Evolutionary conservation across 306 rosid genomes (phyloP).

Genomic region (Mimosa pudica): DNA sequence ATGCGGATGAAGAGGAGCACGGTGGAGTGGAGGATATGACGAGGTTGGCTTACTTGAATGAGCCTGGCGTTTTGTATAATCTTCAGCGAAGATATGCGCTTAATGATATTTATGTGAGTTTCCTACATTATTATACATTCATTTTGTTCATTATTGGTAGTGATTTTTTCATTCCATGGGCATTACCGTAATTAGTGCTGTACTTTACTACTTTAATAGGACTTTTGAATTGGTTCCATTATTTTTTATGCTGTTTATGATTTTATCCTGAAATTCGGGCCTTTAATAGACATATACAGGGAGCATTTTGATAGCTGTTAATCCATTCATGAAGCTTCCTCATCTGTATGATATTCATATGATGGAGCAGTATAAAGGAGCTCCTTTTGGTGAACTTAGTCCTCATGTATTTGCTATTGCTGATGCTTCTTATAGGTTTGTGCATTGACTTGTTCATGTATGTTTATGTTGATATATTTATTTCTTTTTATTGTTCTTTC

Average conservation of each 20-base stretch:
- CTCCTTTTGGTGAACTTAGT: slow-evolving; percentile 92
- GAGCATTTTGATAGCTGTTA: slow-evolving; percentile 93
- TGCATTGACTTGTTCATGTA: slow-evolving; percentile 23
- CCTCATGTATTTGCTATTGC: slow-evolving; percentile 99
- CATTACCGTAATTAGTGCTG: not conserved
- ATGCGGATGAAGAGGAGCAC: slow-evolving; percentile 93
- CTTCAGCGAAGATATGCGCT: slow-evolving; percentile 85
- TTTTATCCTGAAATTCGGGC: slow-evolving; percentile 30
- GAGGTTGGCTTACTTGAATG: slow-evolving; percentile 83
- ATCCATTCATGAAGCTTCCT: slow-evolving; percentile 97
- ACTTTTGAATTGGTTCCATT: not conserved
- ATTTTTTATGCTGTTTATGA: slow-evolving; percentile 1
- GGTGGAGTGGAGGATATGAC: slow-evolving; percentile 98
- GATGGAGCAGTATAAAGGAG: slow-evolving; percentile 98
- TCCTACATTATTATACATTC: not conserved
- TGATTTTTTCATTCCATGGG: not conserved
- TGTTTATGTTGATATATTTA: not conserved
- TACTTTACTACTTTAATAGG: not conserved
- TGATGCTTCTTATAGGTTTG: slow-evolving; percentile 88
- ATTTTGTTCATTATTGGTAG: not conserved
- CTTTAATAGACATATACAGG: slow-evolving; percentile 85
- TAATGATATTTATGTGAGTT: slow-evolving; percentile 92
- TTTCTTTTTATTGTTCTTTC: slow-evolving; percentile 10
- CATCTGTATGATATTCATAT: slow-evolving; percentile 86
- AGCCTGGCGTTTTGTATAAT: slow-evolving; percentile 94